Evolutionary conservation across 108 stramenopile species (phyloP).

Genomic region (Skeletonema costatum): DNA sequence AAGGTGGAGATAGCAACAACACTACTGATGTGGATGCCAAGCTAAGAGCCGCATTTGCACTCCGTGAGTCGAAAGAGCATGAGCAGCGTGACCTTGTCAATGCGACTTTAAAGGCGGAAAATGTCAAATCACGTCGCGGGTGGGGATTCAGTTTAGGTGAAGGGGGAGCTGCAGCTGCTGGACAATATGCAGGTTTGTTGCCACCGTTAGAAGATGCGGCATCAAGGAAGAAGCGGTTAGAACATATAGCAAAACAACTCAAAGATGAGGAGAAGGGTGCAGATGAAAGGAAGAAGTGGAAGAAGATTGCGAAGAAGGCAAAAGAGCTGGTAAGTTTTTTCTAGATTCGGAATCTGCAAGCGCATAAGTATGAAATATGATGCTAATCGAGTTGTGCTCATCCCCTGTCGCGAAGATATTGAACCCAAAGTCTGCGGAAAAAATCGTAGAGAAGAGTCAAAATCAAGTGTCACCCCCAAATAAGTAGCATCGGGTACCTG

Average conservation of each 20-base stretch:
- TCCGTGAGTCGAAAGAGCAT: constrained; percentile 82
- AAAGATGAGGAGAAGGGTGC: constrained; percentile 55
- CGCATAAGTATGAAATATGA: not conserved
- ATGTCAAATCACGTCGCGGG: constrained; percentile 32
- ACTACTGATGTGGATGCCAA: constrained; percentile 46
- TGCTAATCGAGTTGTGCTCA: not conserved
- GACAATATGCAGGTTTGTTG: not conserved
- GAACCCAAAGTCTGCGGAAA: constrained; percentile 41
- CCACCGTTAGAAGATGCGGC: constrained; percentile 46
- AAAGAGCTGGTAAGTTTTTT: constrained; percentile 20
- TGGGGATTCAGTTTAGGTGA: constrained; percentile 42
- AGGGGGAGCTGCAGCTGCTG: constrained; percentile 18
- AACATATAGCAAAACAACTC: constrained; percentile 68
- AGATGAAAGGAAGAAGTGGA: constrained; percentile 46
- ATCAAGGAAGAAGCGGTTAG: constrained; percentile 58
- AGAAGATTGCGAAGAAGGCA: constrained; percentile 31
- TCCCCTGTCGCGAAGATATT: constrained; percentile 18
- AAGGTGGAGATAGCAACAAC: not conserved
- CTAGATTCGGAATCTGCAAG: not conserved
- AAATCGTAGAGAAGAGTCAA: constrained; percentile 21
- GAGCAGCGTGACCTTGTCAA: constrained; percentile 77
- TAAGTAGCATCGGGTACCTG: constrained; percentile 46
- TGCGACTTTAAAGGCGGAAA: constrained; percentile 64
- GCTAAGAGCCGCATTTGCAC: constrained; percentile 78
- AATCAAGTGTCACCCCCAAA: constrained; percentile 12